These are phyloP conservation scores for Digitaria exilis DNA, from an alignment of 202 grass and related monocot species.

Conservation along the genomic window DNA sequence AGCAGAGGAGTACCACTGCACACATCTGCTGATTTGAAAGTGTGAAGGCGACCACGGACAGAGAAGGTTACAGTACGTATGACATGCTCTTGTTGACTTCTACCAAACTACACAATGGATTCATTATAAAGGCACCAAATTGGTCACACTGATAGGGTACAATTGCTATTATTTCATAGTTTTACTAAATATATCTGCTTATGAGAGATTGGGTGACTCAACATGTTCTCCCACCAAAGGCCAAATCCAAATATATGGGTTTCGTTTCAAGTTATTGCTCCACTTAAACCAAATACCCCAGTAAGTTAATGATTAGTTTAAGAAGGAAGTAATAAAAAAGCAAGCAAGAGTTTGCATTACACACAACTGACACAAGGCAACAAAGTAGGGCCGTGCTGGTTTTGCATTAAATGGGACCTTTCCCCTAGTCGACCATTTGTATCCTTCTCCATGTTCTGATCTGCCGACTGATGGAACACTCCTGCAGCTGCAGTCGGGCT, in stretches of 20 bases:
- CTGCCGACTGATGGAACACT: constrained; percentile 62
- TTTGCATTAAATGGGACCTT: constrained; percentile 25
- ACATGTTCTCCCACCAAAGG: neutral
- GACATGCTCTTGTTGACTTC: neutral
- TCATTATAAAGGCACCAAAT: neutral
- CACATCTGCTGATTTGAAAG: constrained; percentile 11
- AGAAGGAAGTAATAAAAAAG: neutral
- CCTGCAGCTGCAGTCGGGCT: constrained; percentile 37
- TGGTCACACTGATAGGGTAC: neutral
- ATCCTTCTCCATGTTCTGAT: constrained; percentile 63
- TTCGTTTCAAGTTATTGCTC: neutral
- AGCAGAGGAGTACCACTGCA: neutral
- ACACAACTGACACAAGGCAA: too few species aligned
- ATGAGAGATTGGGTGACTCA: neutral
- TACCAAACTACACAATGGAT: neutral
- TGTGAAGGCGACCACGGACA: neutral
- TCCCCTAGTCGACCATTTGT: constrained; percentile 59
- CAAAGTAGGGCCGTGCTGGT: neutral
- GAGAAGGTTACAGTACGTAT: neutral
- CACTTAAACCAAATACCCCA: neutral
- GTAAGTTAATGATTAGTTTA: neutral
- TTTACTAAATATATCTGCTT: neutral
- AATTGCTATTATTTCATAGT: neutral
- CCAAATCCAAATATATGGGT: neutral
- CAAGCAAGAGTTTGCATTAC: neutral